These are phyloP conservation scores for Kokia cookei DNA, from an alignment of 441 rosid species.

Conservation along the genomic window DNA sequence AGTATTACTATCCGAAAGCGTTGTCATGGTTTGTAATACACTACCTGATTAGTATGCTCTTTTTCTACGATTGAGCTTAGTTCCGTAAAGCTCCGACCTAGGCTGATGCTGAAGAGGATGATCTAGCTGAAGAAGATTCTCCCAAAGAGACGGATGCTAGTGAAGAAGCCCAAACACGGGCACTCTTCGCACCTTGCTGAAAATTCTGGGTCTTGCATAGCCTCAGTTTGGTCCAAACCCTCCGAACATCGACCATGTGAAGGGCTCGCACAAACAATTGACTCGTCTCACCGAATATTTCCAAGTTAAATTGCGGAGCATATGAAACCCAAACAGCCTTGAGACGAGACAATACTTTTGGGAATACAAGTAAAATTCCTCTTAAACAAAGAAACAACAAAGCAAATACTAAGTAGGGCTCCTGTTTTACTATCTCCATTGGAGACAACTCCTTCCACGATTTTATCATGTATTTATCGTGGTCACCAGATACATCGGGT, in stretches of 20 bases:
- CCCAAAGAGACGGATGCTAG: constrained; percentile 83
- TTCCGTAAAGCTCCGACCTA: not conserved
- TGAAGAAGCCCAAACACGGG: constrained; percentile 80
- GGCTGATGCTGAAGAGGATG: constrained; percentile 15
- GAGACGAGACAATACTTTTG: constrained; percentile 34
- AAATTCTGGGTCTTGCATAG: constrained; percentile 64
- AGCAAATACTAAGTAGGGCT: constrained; percentile 54
- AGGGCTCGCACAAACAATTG: constrained; percentile 58
- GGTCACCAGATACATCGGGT: constrained; percentile 10
- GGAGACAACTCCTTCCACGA: constrained; percentile 21
- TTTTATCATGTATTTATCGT: constrained; percentile 18
- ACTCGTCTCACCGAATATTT: constrained; percentile 73
- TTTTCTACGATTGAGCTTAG: constrained; percentile 1
- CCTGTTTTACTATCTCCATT: constrained; percentile 38
- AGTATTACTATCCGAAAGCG: constrained; percentile 9
- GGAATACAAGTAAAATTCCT: constrained; percentile 36
- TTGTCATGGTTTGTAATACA: constrained; percentile 10
- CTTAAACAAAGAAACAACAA: constrained; percentile 45
- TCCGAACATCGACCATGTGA: constrained; percentile 71
- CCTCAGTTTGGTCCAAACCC: constrained; percentile 63
- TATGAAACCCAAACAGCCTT: constrained; percentile 54
- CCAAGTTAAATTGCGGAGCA: constrained; percentile 67
- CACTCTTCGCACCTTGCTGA: constrained; percentile 66
- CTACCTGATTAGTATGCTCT: constrained; percentile 5
- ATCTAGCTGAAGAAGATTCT: constrained; percentile 53